A percentile compares a stretch with the other conserved stretches of the same genome.
Conservation (phyloP, 495 filamentous ascomycete genomes). For the Penicillium angulare region DNA sequence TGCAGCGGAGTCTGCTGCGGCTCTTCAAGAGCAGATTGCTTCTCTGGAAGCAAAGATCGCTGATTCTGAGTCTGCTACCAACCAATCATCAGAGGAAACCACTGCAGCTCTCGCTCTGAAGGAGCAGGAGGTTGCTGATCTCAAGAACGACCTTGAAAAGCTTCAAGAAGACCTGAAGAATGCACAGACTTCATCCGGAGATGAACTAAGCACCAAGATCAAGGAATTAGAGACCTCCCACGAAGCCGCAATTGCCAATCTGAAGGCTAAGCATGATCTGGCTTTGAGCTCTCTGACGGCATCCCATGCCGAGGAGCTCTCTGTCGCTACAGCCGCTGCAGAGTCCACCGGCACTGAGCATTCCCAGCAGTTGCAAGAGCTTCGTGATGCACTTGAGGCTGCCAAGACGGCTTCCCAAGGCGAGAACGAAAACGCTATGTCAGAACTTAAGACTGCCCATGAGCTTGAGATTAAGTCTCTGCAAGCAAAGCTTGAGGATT, state of each 20-base stretch:
- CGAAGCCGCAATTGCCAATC: slow-evolving; percentile 30
- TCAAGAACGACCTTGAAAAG: slow-evolving; percentile 35
- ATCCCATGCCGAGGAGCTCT: slow-evolving; percentile 37
- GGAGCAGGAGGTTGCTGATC: slow-evolving; percentile 37
- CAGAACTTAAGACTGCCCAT: slow-evolving; percentile 38
- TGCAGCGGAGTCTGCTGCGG: slow-evolving; percentile 27
- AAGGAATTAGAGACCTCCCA: slow-evolving; percentile 43
- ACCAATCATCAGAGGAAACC: slow-evolving; percentile 27
- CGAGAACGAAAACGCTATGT: slow-evolving; percentile 28
- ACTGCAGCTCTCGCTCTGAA: slow-evolving; percentile 33
- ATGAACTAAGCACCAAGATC: slow-evolving; percentile 32
- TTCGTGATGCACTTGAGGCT: slow-evolving; percentile 40
- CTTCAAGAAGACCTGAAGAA: slow-evolving; percentile 37
- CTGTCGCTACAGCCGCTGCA: slow-evolving; percentile 30
- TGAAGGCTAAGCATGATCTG: slow-evolving; percentile 38
- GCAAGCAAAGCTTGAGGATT: slow-evolving; percentile 32
- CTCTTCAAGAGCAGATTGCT: slow-evolving; percentile 37
- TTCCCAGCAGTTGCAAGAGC: slow-evolving; percentile 37
- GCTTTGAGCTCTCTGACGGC: slow-evolving; percentile 29
- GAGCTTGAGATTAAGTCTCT: slow-evolving; percentile 34
- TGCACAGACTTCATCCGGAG: slow-evolving; percentile 27
- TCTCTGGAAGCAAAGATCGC: slow-evolving; percentile 39
- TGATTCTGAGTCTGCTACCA: slow-evolving; percentile 33
- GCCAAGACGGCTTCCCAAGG: slow-evolving; percentile 33
- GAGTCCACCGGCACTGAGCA: slow-evolving; percentile 35